Percentiles rank a stretch among this genome's conserved stretches.
Evolutionary conservation across 441 rosid genomes (phyloP).

Genomic region (Aleurites moluccanus): DNA sequence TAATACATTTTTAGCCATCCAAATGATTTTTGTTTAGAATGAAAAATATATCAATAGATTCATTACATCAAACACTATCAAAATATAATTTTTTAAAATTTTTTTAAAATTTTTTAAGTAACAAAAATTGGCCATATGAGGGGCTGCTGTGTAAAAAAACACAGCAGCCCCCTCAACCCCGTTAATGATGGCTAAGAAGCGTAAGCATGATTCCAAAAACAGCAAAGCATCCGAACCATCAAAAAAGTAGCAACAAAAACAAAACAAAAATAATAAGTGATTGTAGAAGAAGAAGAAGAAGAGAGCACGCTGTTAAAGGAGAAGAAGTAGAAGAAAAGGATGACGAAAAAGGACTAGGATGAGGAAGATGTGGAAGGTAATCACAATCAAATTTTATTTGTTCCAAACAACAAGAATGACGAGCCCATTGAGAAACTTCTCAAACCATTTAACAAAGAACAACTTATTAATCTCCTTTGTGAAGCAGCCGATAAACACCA

Average conservation of each 20-base stretch:
- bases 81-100: too few species aligned
- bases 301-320: too few species aligned
- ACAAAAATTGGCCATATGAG: too few species aligned
- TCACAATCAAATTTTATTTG: constrained; percentile 9
- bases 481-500: constrained; percentile 33
- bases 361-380: constrained; percentile 27
- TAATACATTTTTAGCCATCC: too few species aligned
- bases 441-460: constrained; percentile 44
- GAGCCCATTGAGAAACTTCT: constrained; percentile 37
- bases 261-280: not conserved
- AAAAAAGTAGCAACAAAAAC: constrained; percentile 21
- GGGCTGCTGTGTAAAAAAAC: too few species aligned
- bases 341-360: constrained; percentile 22
- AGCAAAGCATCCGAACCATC: constrained; percentile 11
- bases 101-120: too few species aligned
- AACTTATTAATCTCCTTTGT: constrained; percentile 28
- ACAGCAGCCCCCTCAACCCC: too few species aligned
- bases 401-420: constrained; percentile 15
- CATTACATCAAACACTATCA: too few species aligned
- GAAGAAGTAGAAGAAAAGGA: constrained; percentile 16
- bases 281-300: constrained; percentile 18
- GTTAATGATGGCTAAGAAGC: constrained; percentile 51
- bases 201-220: constrained; percentile 45
- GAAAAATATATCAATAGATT: too few species aligned
- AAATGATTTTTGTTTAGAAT: too few species aligned